Evolutionary conservation across 805 yeast genomes (phyloP).

Genomic region (Saccharomycopsis microspora): DNA sequence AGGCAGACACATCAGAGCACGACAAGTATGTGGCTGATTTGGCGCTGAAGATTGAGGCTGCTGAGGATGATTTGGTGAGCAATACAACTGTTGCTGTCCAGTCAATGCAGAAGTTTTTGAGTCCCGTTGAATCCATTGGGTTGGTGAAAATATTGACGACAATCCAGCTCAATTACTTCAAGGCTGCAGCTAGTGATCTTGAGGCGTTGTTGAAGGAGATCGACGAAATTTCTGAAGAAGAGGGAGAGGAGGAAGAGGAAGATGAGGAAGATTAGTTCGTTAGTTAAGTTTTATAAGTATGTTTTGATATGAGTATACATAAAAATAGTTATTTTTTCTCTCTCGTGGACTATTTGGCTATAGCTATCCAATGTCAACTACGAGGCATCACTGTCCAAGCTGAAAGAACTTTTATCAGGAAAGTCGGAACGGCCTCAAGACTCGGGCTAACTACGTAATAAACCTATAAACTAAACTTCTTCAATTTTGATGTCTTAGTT

Average conservation of each 20-base stretch:
- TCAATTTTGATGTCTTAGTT: too few relatives aligned
- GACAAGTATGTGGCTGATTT: constrained; percentile 38
- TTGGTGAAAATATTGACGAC: constrained; percentile 55
- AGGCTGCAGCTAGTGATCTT: constrained; percentile 38
- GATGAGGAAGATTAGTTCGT: constrained; percentile 19
- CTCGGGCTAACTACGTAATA: too few relatives aligned
- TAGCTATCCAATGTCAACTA: too few relatives aligned
- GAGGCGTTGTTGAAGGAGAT: constrained; percentile 34
- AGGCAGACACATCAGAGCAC: neutral
- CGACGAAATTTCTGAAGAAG: constrained; percentile 32
- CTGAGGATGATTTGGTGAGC: constrained; percentile 71
- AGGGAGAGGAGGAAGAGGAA: constrained; percentile 28
- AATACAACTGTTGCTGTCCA: constrained; percentile 73
- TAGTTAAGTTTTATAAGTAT: neutral
- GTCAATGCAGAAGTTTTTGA: constrained; percentile 61
- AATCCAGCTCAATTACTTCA: constrained; percentile 58
- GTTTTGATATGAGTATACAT: too few relatives aligned
- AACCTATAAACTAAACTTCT: too few relatives aligned
- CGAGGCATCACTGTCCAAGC: too few relatives aligned
- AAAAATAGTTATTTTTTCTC: too few relatives aligned
- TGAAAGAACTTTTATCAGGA: too few relatives aligned
- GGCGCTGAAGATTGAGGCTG: constrained; percentile 38
- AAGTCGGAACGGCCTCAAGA: too few relatives aligned
- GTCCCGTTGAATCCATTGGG: constrained; percentile 52
- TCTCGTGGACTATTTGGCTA: too few relatives aligned